These are phyloP conservation scores for Pyricularia pennisetigena DNA, from an alignment of 2,329 filamentous ascomycete species.

Conservation along the genomic window DNA sequence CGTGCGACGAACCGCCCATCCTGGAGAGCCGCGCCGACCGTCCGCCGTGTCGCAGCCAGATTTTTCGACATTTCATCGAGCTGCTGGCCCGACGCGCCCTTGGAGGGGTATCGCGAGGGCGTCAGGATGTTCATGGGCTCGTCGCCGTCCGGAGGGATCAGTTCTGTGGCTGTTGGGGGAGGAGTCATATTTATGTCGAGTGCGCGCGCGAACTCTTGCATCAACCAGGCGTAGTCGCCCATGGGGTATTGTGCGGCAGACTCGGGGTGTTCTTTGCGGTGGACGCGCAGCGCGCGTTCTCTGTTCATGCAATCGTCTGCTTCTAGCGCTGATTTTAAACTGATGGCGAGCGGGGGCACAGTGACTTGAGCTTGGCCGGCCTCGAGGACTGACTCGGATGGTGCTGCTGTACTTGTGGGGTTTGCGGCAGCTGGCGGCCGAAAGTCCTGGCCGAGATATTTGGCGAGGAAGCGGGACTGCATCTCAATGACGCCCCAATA, in stretches of 20 bases:
- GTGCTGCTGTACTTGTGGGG: slow-evolving; percentile 32
- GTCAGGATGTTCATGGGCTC: slow-evolving; percentile 43
- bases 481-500: slow-evolving; percentile 86
- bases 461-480: slow-evolving; percentile 61
- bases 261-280: neutral
- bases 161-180: slow-evolving; percentile 20
- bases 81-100: slow-evolving; percentile 29
- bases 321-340: slow-evolving; percentile 31
- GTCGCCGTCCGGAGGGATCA: slow-evolving; percentile 9
- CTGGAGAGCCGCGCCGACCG: slow-evolving; percentile 30
- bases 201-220: slow-evolving; percentile 58
- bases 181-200: slow-evolving; percentile 38
- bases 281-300: neutral
- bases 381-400: slow-evolving; percentile 28
- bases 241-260: slow-evolving; percentile 62
- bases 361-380: neutral
- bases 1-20: slow-evolving; percentile 44
- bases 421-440: neutral
- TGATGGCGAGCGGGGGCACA: slow-evolving; percentile 11
- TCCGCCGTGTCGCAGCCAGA: slow-evolving; percentile 32
- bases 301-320: slow-evolving; percentile 33
- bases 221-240: slow-evolving; percentile 69
- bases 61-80: slow-evolving; percentile 29
- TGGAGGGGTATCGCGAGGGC: slow-evolving; percentile 41
- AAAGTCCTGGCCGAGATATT: neutral